Evolutionary conservation across 305 asterid genomes (phyloP).

Genomic region (Striga hermonthica): DNA sequence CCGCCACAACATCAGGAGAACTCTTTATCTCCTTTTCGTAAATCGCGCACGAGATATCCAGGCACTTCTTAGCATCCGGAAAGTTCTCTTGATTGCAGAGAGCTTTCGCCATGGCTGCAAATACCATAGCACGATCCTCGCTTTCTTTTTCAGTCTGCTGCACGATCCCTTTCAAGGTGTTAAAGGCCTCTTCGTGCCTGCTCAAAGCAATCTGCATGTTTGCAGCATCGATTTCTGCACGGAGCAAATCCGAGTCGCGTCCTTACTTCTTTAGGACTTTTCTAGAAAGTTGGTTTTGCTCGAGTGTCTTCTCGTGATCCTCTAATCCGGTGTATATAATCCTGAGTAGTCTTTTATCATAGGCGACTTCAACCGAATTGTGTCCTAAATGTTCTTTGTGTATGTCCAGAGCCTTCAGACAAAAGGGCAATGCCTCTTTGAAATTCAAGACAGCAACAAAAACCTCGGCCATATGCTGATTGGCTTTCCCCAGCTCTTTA

Average conservation of each 20-base stretch:
- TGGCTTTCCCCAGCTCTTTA: constrained; percentile 77
- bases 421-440: constrained; percentile 67
- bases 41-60: constrained; percentile 63
- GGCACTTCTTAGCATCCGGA: constrained; percentile 68
- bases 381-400: constrained; percentile 58
- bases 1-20: constrained; percentile 58
- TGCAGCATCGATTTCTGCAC: constrained; percentile 88
- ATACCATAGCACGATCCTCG: constrained; percentile 74
- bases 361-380: constrained; percentile 86
- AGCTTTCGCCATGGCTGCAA: constrained; percentile 83
- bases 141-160: constrained; percentile 75
- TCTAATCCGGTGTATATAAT: constrained; percentile 84
- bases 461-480: constrained; percentile 83
- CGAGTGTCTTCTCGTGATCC: constrained; percentile 73
- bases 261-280: constrained; percentile 91
- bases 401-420: constrained; percentile 78
- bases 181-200: constrained; percentile 70
- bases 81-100: constrained; percentile 63
- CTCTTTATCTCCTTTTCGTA: constrained; percentile 57
- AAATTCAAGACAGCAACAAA: constrained; percentile 71
- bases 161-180: constrained; percentile 66
- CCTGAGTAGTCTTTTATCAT: constrained; percentile 81
- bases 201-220: constrained; percentile 89
- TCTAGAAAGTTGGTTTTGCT: constrained; percentile 73
- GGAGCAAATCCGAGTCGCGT: constrained; percentile 62